Evolutionary conservation across 192 early-diverging fungal species (phyloP).

Genomic region (Chytriomyces sp.): DNA sequence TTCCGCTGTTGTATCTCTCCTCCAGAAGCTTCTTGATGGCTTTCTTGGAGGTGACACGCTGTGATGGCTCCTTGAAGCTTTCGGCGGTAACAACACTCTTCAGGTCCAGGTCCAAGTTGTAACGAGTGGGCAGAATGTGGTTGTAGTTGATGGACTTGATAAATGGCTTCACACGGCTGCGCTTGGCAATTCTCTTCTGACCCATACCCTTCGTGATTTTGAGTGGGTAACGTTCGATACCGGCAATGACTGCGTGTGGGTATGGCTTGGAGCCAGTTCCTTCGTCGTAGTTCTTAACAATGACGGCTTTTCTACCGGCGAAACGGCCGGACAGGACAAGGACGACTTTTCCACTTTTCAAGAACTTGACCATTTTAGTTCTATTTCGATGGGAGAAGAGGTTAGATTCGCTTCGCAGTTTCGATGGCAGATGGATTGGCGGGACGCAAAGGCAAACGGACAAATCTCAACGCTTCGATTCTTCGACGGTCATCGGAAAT

Average conservation of each 20-base stretch:
- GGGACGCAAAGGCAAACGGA: too few species aligned
- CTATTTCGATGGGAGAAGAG: background rate
- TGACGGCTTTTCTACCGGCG: conserved; percentile 99
- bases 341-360: conserved; percentile 72
- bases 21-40: conserved; percentile 94
- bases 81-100: conserved; percentile 87
- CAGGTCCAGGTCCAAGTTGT: conserved; percentile 94
- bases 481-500: background rate
- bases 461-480: background rate
- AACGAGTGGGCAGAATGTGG: conserved; percentile 99
- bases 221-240: conserved; percentile 95
- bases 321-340: conserved; percentile 97
- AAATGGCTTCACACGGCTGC: conserved; percentile 99
- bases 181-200: conserved; percentile 93
- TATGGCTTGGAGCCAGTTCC: conserved; percentile 96
- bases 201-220: conserved; percentile 97
- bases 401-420: background rate
- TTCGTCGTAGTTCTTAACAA: conserved; percentile 96
- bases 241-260: conserved; percentile 97
- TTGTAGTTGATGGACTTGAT: conserved; percentile 99
- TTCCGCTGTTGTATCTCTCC: conserved; percentile 96
- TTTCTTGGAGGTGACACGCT: conserved; percentile 89
- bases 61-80: conserved; percentile 93
- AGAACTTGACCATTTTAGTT: conserved; percentile 49
- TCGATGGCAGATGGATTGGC: background rate